Evolutionary conservation across 2,329 filamentous ascomycete genomes (phyloP).

Genomic region (Aureobasidium sp.): DNA sequence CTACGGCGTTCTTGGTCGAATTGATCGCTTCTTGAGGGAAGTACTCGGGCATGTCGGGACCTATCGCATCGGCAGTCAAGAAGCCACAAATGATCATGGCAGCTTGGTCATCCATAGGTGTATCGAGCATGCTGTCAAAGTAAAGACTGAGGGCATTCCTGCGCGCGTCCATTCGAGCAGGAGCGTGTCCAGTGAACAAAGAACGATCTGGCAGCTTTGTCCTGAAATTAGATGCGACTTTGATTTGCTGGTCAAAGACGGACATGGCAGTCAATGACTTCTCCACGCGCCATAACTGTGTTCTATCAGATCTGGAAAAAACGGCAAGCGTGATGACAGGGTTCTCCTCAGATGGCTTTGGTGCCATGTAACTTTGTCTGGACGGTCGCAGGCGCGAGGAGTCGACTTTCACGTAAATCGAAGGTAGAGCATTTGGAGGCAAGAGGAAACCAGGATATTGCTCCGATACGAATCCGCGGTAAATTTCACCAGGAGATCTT

Average conservation of each 20-base stretch:
- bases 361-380: constrained; percentile 69
- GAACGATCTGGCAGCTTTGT: constrained; percentile 74
- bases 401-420: constrained; percentile 76
- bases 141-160: constrained; percentile 74
- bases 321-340: constrained; percentile 89
- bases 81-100: constrained; percentile 81
- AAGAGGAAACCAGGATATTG: constrained; percentile 81
- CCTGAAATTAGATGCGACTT: constrained; percentile 61
- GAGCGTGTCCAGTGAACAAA: constrained; percentile 85
- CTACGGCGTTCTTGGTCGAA: constrained; percentile 17
- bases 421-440: constrained; percentile 78
- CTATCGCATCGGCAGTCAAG: constrained; percentile 59
- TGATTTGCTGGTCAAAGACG: constrained; percentile 74
- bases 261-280: constrained; percentile 77
- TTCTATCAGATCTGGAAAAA: constrained; percentile 64
- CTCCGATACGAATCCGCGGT: constrained; percentile 70
- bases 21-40: constrained; percentile 19
- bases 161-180: constrained; percentile 84
- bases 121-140: constrained; percentile 76
- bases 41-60: constrained; percentile 45
- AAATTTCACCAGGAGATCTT: constrained; percentile 45
- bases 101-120: constrained; percentile 65
- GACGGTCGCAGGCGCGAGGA: constrained; percentile 95
- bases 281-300: constrained; percentile 88
- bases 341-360: constrained; percentile 78